Evolutionary conservation across 495 filamentous ascomycete genomes (phyloP).

Genomic region (Lasiosphaeris hirsuta): DNA sequence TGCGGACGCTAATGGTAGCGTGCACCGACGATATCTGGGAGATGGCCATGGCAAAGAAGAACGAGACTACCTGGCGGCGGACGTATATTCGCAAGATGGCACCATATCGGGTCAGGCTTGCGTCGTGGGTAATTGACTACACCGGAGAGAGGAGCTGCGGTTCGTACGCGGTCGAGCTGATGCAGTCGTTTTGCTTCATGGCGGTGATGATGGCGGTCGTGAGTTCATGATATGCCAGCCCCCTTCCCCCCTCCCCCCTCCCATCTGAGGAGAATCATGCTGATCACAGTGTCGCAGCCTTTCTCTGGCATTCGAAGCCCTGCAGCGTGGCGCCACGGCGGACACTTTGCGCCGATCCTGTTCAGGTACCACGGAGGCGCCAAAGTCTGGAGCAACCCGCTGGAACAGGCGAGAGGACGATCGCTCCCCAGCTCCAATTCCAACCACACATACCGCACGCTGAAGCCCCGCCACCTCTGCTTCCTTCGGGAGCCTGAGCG

Average conservation of each 20-base stretch:
- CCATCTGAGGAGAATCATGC: too few species aligned
- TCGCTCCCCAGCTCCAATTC: background rate
- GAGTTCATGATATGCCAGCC: too few species aligned
- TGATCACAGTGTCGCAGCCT: too few species aligned
- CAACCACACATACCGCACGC: background rate
- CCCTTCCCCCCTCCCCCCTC: too few species aligned
- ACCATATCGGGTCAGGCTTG: background rate
- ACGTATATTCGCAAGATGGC: constrained; percentile 7
- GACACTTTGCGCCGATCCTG: too few species aligned
- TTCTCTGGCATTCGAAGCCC: too few species aligned
- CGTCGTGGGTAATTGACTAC: constrained; percentile 2
- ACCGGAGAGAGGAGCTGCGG: too few species aligned
- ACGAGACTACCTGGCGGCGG: background rate
- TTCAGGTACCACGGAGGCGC: background rate
- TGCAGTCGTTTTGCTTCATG: too few species aligned
- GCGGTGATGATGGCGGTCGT: too few species aligned
- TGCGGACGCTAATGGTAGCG: constrained; percentile 2
- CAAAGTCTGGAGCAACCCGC: constrained; percentile 2
- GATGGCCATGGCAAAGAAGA: background rate
- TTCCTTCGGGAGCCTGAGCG: background rate
- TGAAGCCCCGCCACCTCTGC: constrained; percentile 2
- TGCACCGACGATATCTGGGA: constrained; percentile 3
- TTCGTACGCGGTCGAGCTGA: too few species aligned
- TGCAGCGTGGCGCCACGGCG: too few species aligned
- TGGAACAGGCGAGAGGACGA: background rate